Percentiles rank a stretch among this genome's conserved stretches.
These are phyloP conservation scores for Leccinum subgranulosum DNA, from an alignment of 768 basidiomycete genomes.

Conservation along the genomic window DNA sequence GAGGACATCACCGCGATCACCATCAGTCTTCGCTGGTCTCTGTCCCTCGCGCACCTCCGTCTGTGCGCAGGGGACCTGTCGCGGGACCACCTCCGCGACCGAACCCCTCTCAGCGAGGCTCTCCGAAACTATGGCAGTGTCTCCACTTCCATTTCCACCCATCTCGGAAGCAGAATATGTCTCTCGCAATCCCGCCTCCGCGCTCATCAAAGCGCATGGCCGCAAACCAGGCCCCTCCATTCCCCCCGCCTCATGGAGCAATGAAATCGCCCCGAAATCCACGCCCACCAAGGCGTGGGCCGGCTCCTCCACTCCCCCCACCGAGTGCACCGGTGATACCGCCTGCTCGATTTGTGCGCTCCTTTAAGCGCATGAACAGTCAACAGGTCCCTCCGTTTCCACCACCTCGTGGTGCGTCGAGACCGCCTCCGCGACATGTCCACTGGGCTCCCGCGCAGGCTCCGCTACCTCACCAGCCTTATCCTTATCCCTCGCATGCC, in stretches of 20 bases:
- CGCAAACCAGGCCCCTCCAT: constrained; percentile 11
- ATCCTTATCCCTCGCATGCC: constrained; percentile 24
- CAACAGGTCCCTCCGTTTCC: constrained; percentile 19
- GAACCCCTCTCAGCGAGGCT: constrained; percentile 9
- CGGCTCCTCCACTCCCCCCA: constrained; percentile 17
- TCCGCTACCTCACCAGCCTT: constrained; percentile 21
- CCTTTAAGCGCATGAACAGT: not conserved
- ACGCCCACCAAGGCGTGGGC: constrained; percentile 4
- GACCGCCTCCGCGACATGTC: constrained; percentile 20
- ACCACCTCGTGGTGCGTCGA: constrained; percentile 18
- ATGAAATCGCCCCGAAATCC: constrained; percentile 8
- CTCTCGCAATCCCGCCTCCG: constrained; percentile 1
- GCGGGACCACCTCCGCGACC: constrained; percentile 9
- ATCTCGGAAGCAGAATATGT: constrained; percentile 18
- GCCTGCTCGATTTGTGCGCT: constrained; percentile 1
- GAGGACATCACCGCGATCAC: constrained; percentile 17
- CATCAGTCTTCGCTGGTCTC: constrained; percentile 5
- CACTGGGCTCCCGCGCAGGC: constrained; percentile 32
- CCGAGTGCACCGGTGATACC: constrained; percentile 15
- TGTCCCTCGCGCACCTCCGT: constrained; percentile 9
- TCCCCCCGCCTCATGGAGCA: constrained; percentile 21
- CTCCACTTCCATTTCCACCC: constrained; percentile 28
- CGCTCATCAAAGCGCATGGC: constrained; percentile 6
- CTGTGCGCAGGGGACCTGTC: constrained; percentile 17
- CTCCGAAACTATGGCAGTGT: constrained; percentile 18